These are phyloP conservation scores for Phytopythium montanum DNA, from an alignment of 352 stramenopile genomes.

Conservation along the genomic window DNA sequence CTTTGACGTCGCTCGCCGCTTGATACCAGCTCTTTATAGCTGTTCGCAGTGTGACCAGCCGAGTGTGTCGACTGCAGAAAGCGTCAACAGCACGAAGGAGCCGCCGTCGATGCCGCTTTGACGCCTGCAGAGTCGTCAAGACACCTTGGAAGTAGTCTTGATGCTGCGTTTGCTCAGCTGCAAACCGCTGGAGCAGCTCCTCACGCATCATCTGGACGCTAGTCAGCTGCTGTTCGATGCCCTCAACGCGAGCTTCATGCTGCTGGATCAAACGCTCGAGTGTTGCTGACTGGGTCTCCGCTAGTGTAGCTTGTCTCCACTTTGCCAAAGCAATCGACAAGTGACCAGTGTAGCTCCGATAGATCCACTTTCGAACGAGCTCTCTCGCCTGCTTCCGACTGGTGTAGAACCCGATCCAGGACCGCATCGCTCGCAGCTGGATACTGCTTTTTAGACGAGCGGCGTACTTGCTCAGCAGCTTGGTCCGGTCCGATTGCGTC, in stretches of 20 bases:
- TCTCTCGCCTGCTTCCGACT: constrained; percentile 18
- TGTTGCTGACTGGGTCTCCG: neutral
- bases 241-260: neutral
- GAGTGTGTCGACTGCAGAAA: neutral
- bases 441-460: constrained; percentile 19
- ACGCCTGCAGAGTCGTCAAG: neutral
- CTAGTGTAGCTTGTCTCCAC: neutral
- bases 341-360: constrained; percentile 1
- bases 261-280: neutral
- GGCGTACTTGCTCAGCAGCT: constrained; percentile 16
- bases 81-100: neutral
- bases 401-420: constrained; percentile 20
- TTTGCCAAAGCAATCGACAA: neutral
- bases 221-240: neutral
- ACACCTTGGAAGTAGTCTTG: neutral
- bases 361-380: constrained; percentile 20
- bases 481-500: neutral
- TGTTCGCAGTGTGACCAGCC: neutral
- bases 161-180: neutral
- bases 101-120: neutral
- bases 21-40: neutral
- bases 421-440: constrained; percentile 12
- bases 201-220: constrained; percentile 1
- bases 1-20: neutral
- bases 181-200: neutral